A percentile compares a stretch with the other conserved stretches of the same genome.
Conservation (phyloP, 2,329 filamentous ascomycete species). For the Penicillium sp. region DNA sequence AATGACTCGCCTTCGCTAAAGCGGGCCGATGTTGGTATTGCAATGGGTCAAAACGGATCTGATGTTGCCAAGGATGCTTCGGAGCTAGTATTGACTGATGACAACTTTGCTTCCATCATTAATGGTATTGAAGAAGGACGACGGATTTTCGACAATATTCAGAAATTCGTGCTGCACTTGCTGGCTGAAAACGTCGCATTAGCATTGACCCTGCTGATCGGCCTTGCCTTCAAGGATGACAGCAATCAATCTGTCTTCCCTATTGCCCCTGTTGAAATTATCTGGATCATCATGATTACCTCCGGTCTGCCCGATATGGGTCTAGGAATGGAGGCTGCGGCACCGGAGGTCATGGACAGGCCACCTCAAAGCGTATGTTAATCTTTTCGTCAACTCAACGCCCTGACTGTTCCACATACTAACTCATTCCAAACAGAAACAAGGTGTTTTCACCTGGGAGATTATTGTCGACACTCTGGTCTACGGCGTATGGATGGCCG, state of each 20-base stretch:
- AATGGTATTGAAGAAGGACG: slow-evolving; percentile 83
- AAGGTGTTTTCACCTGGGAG: slow-evolving; percentile 78
- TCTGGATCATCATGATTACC: slow-evolving; percentile 95
- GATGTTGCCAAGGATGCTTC: slow-evolving; percentile 78
- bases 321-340: slow-evolving; percentile 77
- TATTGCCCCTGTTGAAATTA: slow-evolving; percentile 81
- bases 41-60: slow-evolving; percentile 80
- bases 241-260: slow-evolving; percentile 80
- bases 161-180: slow-evolving; percentile 83
- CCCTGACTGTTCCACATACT: background rate
- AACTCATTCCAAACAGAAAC: slow-evolving; percentile 47
- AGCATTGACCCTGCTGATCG: slow-evolving; percentile 79
- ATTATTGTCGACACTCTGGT: slow-evolving; percentile 79
- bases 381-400: slow-evolving; percentile 19
- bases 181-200: slow-evolving; percentile 83
- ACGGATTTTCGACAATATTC: slow-evolving; percentile 87
- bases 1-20: slow-evolving; percentile 86
- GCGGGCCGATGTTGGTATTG: slow-evolving; percentile 82
- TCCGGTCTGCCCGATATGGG: slow-evolving; percentile 88
- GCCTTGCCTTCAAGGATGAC: slow-evolving; percentile 78
- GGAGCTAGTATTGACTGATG: slow-evolving; percentile 73
- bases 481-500: slow-evolving; percentile 79
- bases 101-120: slow-evolving; percentile 87
- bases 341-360: slow-evolving; percentile 77
- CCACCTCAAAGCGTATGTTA: slow-evolving; percentile 67